Conservation (phyloP, 1,284 basidiomycete genomes). For the Cryptococcus hybrid region DNA sequence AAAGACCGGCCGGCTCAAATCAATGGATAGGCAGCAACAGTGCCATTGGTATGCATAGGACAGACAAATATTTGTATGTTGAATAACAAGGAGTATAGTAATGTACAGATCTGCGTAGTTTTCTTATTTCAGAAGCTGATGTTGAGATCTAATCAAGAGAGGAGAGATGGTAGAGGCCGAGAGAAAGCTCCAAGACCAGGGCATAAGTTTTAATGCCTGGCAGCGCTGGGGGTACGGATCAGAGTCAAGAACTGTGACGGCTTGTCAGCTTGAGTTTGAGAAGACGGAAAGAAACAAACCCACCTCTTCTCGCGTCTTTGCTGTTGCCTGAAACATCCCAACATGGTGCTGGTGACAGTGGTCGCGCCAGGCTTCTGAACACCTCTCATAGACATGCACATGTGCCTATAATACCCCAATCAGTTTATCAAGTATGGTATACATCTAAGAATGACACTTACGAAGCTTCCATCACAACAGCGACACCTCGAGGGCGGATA, state of each 20-base stretch:
- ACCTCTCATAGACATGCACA: conserved; percentile 99
- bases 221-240: conserved; percentile 18
- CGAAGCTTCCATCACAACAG: conserved; percentile 98
- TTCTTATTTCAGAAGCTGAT: neutral
- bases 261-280: neutral
- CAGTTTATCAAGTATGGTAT: neutral
- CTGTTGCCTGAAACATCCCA: conserved; percentile 94
- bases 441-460: conserved; percentile 52
- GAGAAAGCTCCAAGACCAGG: neutral
- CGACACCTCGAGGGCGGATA: conserved; percentile 95
- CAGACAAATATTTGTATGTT: neutral
- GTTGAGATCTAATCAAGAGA: neutral
- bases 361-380: conserved; percentile 97
- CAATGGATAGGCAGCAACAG: neutral
- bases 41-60: neutral
- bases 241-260: conserved; percentile 17
- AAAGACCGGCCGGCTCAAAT: too few relatives aligned
- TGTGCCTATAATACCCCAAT: conserved; percentile 62
- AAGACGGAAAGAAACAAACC: conserved; percentile 18
- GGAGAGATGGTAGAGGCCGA: neutral
- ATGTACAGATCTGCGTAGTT: too few relatives aligned
- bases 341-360: conserved; percentile 98
- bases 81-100: neutral
- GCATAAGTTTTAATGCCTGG: conserved; percentile 3
- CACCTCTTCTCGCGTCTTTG: conserved; percentile 92